Evolutionary conservation across 1,284 basidiomycete genomes (phyloP).

Genomic region (Leucoagaricus sp.): DNA sequence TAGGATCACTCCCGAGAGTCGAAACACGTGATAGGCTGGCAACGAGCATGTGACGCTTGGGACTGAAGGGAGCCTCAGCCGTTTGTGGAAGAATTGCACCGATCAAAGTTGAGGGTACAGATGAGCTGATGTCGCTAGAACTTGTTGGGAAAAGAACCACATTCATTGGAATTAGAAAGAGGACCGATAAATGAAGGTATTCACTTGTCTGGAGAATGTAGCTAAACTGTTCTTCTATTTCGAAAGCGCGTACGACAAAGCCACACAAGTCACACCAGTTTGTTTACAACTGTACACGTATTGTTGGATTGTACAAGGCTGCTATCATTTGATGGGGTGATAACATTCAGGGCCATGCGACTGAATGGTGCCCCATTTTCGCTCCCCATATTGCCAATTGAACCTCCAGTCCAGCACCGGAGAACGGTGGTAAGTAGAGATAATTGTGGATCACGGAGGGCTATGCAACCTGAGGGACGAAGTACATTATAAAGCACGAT

Average conservation of each 20-base stretch:
- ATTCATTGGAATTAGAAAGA: slow-evolving; percentile 3
- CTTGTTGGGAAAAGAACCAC: slow-evolving; percentile 1
- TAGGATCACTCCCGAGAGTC: background rate
- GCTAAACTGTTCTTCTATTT: background rate
- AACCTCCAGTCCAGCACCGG: background rate
- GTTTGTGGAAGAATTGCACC: background rate
- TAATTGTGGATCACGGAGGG: background rate
- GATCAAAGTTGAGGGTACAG: background rate
- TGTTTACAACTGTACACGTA: background rate
- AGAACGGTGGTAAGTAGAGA: background rate
- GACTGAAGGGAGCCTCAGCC: background rate
- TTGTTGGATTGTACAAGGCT: background rate
- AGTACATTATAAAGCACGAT: background rate
- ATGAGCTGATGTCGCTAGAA: background rate
- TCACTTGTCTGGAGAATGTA: background rate
- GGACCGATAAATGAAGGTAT: slow-evolving; percentile 2
- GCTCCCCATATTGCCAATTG: too few species aligned
- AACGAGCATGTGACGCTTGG: slow-evolving; percentile 8
- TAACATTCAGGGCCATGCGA: slow-evolving; percentile 8
- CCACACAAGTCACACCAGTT: slow-evolving; percentile 10
- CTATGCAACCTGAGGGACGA: background rate
- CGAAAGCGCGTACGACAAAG: slow-evolving; percentile 3
- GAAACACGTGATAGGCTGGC: slow-evolving; percentile 2
- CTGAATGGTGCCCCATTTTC: background rate
- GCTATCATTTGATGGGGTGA: slow-evolving; percentile 14